Base-by-base conservation (phyloP, 345 rosid species). In the Syzygium aqueum region DNA sequence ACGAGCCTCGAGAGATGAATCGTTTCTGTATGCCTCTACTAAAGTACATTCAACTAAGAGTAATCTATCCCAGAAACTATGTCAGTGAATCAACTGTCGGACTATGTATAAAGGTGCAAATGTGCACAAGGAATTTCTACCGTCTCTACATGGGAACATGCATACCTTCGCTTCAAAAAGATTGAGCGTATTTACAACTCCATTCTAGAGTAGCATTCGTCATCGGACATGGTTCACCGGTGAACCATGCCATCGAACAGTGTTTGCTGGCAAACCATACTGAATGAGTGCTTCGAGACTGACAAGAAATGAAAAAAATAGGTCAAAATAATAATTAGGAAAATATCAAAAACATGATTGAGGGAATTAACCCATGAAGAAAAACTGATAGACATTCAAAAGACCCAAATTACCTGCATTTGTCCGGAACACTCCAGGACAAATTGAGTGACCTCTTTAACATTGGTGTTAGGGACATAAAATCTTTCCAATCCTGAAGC, bases 401-500 rank as follows among this genome's bases (percentile, higher is more conserved):
- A 67, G 3, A 67, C 80, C 46, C 8, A 37, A 73, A 77, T 88
- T 63, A 96, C 99, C 99, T 96, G 95, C 99, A 96, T 86, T 95
- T 95, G 51, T 93, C 91, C 5, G 99, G 99, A 77, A 95, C 98
- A 33, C 88, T 92, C 99, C 99, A 96, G 19, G 94, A 87, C 77
- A 92, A 89, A 43, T 86, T 56, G 14, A 91, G 87, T 83, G 91
- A 90, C 25, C 91, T 90, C 87, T 92, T 94, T 87, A 93, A 85
- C 85, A 86, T 87, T 82, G 89, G 92, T 46, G 99, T 95, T 84
- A 95, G 88, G 88, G 97, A 91, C 89, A 90, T 87, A 87, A 90
- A 95, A 17, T 59, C 85, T 87, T 87, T 94, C 98, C 99, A 96
- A 85, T 95, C 96, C 89, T 93, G 94, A 92, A 96, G 94, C 97